phyloP scores from a whole-genome alignment of 2,329 filamentous ascomycete genomes.

The Thielaviopsis populi region DNA sequence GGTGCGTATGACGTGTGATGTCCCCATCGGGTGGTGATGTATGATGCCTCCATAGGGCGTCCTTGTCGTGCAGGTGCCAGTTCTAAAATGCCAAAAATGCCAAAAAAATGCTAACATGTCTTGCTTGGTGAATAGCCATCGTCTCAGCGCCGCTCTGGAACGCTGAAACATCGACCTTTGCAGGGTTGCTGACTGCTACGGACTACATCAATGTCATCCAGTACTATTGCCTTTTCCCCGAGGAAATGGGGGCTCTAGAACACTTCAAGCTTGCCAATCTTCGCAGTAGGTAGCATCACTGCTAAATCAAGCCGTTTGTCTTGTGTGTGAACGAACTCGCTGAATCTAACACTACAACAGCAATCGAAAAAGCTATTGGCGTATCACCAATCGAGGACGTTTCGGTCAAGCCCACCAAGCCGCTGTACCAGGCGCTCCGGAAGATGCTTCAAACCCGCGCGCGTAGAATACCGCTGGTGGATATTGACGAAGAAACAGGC shows the following conservation, averaged over 20 bases:
- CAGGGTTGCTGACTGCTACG: conserved; percentile 82
- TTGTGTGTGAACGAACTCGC: neutral
- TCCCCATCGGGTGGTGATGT: too few relatives aligned
- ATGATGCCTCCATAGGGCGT: too few relatives aligned
- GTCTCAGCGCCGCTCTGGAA: conserved; percentile 97
- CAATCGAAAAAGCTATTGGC: conserved; percentile 88
- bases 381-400: conserved; percentile 85
- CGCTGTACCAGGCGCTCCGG: conserved; percentile 87
- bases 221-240: conserved; percentile 96
- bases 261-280: conserved; percentile 87
- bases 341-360: conserved; percentile 31
- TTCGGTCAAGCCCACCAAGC: conserved; percentile 80
- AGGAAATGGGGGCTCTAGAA: conserved; percentile 77
- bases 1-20: conserved; percentile 34
- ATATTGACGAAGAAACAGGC: conserved; percentile 85
- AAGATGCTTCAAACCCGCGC: conserved; percentile 90
- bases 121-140: conserved; percentile 47
- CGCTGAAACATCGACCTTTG: conserved; percentile 81
- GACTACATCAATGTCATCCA: conserved; percentile 99
- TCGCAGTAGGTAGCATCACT: conserved; percentile 60
- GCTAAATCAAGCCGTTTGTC: neutral
- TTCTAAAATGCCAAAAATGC: neutral
- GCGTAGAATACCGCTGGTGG: conserved; percentile 82
- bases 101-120: neutral
- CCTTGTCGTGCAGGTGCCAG: neutral